Evolutionary conservation across 768 basidiomycete genomes (phyloP).

Genomic region (Pleurotus citrinopileatus): DNA sequence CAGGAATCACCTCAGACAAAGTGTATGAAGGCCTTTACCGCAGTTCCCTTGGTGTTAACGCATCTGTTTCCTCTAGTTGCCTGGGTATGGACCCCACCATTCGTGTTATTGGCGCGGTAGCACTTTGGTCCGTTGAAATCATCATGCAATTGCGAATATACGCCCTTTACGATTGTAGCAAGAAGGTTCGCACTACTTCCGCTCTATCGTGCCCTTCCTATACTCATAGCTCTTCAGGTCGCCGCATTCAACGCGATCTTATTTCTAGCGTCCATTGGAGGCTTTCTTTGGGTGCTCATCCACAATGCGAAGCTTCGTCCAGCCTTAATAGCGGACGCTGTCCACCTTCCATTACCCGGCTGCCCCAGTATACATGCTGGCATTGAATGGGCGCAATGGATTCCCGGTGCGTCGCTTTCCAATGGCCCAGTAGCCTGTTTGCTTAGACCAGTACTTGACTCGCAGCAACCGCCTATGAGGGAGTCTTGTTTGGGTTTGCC

Average conservation of each 20-base stretch:
- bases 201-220: background rate
- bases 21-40: too few relatives aligned
- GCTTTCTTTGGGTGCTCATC: conserved; percentile 39
- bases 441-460: background rate
- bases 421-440: background rate
- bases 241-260: conserved; percentile 35
- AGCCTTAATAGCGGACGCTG: conserved; percentile 31
- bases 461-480: conserved; percentile 38
- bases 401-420: too few relatives aligned
- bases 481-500: conserved; percentile 38
- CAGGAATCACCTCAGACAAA: conserved; percentile 31
- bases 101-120: conserved; percentile 39
- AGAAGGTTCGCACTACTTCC: conserved; percentile 26
- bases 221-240: conserved; percentile 20
- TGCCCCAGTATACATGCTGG: conserved; percentile 39
- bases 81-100: conserved; percentile 41
- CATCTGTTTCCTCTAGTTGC: conserved; percentile 28
- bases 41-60: too few relatives aligned
- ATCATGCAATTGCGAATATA: conserved; percentile 47
- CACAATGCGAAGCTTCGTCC: conserved; percentile 33
- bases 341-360: conserved; percentile 36
- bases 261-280: conserved; percentile 38
- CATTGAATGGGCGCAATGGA: conserved; percentile 43
- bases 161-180: conserved; percentile 37
- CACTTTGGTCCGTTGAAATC: conserved; percentile 47